Conservation (phyloP, 352 stramenopile genomes). For the Pythium aquatile region DNA sequence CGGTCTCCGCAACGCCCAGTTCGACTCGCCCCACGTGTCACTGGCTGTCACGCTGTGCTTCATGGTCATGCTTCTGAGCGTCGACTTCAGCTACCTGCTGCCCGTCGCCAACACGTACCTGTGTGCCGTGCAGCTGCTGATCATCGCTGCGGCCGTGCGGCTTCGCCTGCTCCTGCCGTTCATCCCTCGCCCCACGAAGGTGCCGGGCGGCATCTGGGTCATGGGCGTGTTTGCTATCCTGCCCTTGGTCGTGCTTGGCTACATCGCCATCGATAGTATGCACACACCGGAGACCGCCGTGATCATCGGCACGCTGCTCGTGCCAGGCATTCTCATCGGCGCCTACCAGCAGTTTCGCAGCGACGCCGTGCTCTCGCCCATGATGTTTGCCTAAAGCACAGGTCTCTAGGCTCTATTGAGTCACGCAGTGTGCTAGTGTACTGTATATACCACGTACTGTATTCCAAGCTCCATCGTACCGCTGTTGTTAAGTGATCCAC, state of each 20-base stretch:
- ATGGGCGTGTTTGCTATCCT: conserved; percentile 37
- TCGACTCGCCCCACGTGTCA: conserved; percentile 30
- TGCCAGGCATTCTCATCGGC: conserved; percentile 35
- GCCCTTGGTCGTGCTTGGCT: conserved; percentile 44
- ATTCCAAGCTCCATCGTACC: not conserved
- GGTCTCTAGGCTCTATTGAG: no score
- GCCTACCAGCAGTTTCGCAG: conserved; percentile 20
- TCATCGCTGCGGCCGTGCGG: conserved; percentile 71
- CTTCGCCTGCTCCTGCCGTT: conserved; percentile 57
- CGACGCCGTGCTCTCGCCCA: conserved; percentile 13
- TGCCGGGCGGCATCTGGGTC: conserved; percentile 32
- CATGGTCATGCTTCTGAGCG: conserved; percentile 27
- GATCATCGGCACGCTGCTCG: conserved; percentile 38
- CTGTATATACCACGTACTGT: not conserved
- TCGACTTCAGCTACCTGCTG: conserved; percentile 50
- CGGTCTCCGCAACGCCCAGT: conserved; percentile 37
- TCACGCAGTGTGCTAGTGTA: not conserved
- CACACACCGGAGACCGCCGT: conserved; percentile 30
- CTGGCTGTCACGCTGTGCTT: conserved; percentile 29
- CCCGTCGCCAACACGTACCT: conserved; percentile 84
- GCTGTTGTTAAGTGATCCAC: not conserved
- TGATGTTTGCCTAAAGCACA: conserved; percentile 18
- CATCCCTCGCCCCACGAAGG: conserved; percentile 50
- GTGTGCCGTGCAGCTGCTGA: conserved; percentile 65
- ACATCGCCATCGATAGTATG: conserved; percentile 49